phyloP scores from a whole-genome alignment of 805 yeast genomes.

The Monosporozyma siamensis region DNA sequence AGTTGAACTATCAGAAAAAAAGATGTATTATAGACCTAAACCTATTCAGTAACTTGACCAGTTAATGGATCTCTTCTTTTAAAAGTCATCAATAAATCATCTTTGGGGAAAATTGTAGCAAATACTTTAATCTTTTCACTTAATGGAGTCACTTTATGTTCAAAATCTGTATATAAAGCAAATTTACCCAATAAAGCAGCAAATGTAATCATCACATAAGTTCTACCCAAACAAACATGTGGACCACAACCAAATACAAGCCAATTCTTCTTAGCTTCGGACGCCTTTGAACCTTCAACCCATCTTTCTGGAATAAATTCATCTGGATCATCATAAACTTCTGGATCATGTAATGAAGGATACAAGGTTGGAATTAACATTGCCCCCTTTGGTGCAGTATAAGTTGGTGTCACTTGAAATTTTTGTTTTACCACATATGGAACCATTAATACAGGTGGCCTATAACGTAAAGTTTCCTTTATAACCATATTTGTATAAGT shows the following conservation, averaged over 20 bases:
- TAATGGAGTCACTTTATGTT: constrained; percentile 71
- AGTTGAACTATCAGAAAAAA: constrained; percentile 2
- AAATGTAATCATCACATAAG: constrained; percentile 83
- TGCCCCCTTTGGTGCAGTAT: constrained; percentile 92
- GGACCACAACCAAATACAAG: constrained; percentile 96
- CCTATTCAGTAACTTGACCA: constrained; percentile 24
- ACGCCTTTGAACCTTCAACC: constrained; percentile 68
- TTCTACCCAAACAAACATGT: constrained; percentile 92
- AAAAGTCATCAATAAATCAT: constrained; percentile 79
- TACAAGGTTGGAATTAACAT: constrained; percentile 94
- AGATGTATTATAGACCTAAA: background rate
- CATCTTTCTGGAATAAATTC: constrained; percentile 94
- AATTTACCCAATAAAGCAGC: constrained; percentile 89
- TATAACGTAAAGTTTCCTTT: constrained; percentile 82
- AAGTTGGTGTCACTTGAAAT: constrained; percentile 73
- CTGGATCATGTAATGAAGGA: constrained; percentile 96
- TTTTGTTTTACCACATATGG: constrained; percentile 87
- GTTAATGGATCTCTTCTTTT: constrained; percentile 47
- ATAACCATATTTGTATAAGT: constrained; percentile 82
- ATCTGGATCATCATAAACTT: constrained; percentile 90
- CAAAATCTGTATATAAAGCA: constrained; percentile 67
- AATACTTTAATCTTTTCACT: constrained; percentile 92
- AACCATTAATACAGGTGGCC: constrained; percentile 98
- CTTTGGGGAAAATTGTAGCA: constrained; percentile 97
- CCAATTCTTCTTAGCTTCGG: constrained; percentile 80